Base-by-base conservation (phyloP, 2,329 filamentous ascomycete species). In the Neofusicoccum sp. region DNA sequence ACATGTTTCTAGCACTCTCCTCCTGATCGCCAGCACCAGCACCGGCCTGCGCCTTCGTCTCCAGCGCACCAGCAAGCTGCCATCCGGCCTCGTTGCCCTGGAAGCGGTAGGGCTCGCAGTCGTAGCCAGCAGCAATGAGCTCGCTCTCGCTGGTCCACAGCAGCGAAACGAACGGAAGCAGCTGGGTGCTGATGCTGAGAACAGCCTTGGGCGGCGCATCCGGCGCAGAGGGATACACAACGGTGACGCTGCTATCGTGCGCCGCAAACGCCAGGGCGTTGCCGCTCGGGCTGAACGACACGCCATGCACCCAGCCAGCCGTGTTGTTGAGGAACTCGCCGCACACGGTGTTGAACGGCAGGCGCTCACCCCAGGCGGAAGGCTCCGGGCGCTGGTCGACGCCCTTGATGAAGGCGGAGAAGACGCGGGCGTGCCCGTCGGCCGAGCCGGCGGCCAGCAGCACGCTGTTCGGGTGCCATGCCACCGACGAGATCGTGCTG, bases 271-370 rank as follows among this genome's bases (percentile, higher is more conserved):
- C 95, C 49, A 99, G 85, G n/a, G 91, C 92, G 71, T 97, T 87
- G 62, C 95, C 95, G 68, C 89, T 92, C 0, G 95, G 95, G 2
- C 93, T 97, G 79, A 99, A 99, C 12, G 90, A 89, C 12, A 96
- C 92, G 36, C 91, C 89, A 80, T 98, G 95, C 3, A 99, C 88
- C 95, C 95, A 99, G 16, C 95, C 95, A 33, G 95, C 95, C 1
- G 93, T 96, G 78, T 95, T 94, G 78, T 99, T 99, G 70, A 97
- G 77, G 74, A 87, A 99, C 79, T 99, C 95, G 73, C 95, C 95
- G 73, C 95, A 99, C 56, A 99, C 93, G 3, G 95, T 99, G 81
- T 97, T 97, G 84, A 99, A 99, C 6, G 95, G 95, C 66, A 99
- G 82, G 56, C 94, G 84, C 82, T 99, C 95, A 64, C 95, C 95